Percentiles rank a stretch among this genome's conserved stretches.
These are phyloP conservation scores for Pleurotus pulmonarius DNA, from an alignment of 768 basidiomycete species.

Conservation along the genomic window DNA sequence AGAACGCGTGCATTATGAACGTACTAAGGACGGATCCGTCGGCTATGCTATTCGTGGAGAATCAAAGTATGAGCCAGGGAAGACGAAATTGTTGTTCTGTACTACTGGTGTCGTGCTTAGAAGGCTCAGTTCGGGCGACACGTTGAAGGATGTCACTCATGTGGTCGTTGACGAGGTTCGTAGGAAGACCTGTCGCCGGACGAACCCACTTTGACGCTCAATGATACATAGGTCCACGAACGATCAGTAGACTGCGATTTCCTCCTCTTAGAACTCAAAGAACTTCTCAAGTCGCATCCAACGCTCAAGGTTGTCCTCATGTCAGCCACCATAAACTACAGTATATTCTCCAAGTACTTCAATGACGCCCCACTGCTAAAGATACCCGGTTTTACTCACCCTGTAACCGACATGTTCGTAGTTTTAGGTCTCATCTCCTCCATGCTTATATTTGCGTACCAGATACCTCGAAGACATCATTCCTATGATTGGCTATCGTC, in stretches of 20 bases:
- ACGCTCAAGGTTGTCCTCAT: slow-evolving; percentile 81
- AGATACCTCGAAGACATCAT: slow-evolving; percentile 86
- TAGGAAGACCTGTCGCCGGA: not conserved
- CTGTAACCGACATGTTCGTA: slow-evolving; percentile 69
- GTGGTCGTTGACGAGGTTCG: slow-evolving; percentile 87
- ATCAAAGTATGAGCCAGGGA: slow-evolving; percentile 49
- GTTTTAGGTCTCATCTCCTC: too few species aligned
- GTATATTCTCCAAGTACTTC: slow-evolving; percentile 83
- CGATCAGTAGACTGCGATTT: slow-evolving; percentile 90
- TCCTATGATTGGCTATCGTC: slow-evolving; percentile 51
- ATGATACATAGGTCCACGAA: slow-evolving; percentile 72
- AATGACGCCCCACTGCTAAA: slow-evolving; percentile 71
- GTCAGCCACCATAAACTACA: slow-evolving; percentile 94
- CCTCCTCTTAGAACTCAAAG: slow-evolving; percentile 77
- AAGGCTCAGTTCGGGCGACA: slow-evolving; percentile 71
- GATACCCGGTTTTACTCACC: slow-evolving; percentile 82
- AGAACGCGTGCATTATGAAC: slow-evolving; percentile 79
- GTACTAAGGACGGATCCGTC: slow-evolving; percentile 71
- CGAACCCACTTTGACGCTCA: not conserved
- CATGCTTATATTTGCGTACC: not conserved
- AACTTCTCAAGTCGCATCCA: slow-evolving; percentile 60
- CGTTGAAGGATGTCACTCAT: slow-evolving; percentile 69
- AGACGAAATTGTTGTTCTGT: slow-evolving; percentile 82
- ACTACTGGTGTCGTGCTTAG: slow-evolving; percentile 92
- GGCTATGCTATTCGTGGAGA: slow-evolving; percentile 92